phyloP scores from a whole-genome alignment of 2,329 filamentous ascomycete genomes.

The Epichloe coenophiala region DNA sequence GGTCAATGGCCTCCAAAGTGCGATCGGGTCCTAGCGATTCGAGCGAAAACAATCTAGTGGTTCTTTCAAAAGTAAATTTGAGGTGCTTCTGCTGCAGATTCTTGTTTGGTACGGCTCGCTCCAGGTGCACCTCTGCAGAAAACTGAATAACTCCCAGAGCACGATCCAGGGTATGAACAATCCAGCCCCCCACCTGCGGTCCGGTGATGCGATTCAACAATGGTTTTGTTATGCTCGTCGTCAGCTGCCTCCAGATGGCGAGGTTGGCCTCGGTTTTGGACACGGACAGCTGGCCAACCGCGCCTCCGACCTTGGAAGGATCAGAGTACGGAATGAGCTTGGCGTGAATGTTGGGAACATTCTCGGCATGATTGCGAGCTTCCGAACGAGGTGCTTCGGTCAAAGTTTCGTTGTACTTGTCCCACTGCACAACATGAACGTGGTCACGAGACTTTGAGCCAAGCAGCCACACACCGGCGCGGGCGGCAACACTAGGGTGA shows the following conservation, averaged over 20 bases:
- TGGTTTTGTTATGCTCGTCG: conserved; percentile 29
- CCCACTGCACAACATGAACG: conserved; percentile 39
- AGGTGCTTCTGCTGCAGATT: conserved; percentile 27
- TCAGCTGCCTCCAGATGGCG: conserved; percentile 39
- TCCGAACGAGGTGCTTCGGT: conserved; percentile 33
- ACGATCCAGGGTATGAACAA: conserved; percentile 39
- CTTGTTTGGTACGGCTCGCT: conserved; percentile 21
- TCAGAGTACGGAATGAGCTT: conserved; percentile 33
- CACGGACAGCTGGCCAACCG: conserved; percentile 9
- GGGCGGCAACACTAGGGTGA: conserved; percentile 31
- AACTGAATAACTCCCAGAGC: conserved; percentile 29
- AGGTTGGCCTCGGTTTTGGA: conserved; percentile 12
- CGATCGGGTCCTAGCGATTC: conserved; percentile 22
- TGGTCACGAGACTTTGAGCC: conserved; percentile 17
- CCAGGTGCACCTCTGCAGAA: conserved; percentile 25
- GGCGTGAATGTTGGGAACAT: conserved; percentile 23
- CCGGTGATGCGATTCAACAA: conserved; percentile 36
- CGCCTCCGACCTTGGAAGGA: conserved; percentile 14
- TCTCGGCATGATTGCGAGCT: conserved; percentile 29
- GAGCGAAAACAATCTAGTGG: conserved; percentile 28
- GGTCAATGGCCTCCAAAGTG: conserved; percentile 32
- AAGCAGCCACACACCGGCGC: conserved; percentile 45
- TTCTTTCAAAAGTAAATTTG: conserved; percentile 33
- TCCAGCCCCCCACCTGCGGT: conserved; percentile 30
- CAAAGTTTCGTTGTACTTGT: conserved; percentile 40